phyloP scores from a whole-genome alignment of 495 filamentous ascomycete species.

The Daldinia grandis region DNA sequence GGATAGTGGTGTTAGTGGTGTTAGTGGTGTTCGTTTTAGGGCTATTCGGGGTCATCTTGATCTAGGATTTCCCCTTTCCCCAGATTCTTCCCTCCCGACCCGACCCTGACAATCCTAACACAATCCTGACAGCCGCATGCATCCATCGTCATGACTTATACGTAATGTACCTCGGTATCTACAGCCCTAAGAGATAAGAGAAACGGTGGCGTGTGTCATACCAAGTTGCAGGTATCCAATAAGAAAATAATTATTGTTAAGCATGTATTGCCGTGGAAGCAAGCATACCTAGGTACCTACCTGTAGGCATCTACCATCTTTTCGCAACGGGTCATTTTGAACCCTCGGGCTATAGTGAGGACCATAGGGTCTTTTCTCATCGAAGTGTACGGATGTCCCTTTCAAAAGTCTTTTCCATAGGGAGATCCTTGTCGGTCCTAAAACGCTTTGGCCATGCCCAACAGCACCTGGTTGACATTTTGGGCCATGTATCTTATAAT shows the following conservation, averaged over 20 bases:
- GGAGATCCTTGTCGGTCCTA: too few species aligned
- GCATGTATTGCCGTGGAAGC: not conserved
- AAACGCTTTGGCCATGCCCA: too few species aligned
- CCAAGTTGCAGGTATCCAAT: constrained; percentile 22
- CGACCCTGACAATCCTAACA: not conserved
- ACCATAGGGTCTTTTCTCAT: not conserved
- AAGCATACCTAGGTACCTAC: too few species aligned
- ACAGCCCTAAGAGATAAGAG: constrained; percentile 2
- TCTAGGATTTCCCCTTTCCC: constrained; percentile 31
- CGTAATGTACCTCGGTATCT: constrained; percentile 11
- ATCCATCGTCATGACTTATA: constrained; percentile 9
- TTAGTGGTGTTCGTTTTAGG: not conserved
- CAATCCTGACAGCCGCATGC: constrained; percentile 29
- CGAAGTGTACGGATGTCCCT: too few species aligned
- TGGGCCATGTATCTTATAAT: too few species aligned
- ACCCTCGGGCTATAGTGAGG: not conserved
- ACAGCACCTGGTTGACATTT: too few species aligned
- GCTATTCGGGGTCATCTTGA: constrained; percentile 4
- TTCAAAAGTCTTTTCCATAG: too few species aligned
- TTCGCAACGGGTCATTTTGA: not conserved
- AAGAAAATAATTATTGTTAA: constrained; percentile 20
- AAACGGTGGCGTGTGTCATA: constrained; percentile 6
- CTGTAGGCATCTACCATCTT: too few species aligned
- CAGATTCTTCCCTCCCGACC: constrained; percentile 27
- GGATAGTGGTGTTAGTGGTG: constrained; percentile 31